phyloP scores from a whole-genome alignment of 176 grass and related monocot genomes.

The Triticum timopheevii region DNA sequence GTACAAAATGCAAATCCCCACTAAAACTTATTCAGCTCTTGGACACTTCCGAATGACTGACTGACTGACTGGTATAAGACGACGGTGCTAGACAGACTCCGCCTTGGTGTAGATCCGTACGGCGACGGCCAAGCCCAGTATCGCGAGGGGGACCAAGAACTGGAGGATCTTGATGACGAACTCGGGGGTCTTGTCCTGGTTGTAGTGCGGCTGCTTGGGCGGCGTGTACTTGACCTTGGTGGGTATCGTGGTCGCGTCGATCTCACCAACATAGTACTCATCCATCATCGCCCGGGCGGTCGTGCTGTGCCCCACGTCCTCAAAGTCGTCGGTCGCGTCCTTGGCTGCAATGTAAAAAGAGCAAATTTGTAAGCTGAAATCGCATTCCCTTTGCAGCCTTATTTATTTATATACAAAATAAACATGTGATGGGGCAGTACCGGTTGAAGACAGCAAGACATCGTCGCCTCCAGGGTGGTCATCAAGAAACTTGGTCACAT shows the following conservation, averaged over 20 bases:
- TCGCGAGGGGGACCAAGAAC: constrained; percentile 80
- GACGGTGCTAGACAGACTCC: constrained; percentile 30
- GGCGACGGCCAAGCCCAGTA: constrained; percentile 72
- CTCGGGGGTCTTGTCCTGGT: constrained; percentile 86
- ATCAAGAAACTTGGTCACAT: constrained; percentile 96
- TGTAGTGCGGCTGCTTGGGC: constrained; percentile 87
- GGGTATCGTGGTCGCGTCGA: constrained; percentile 71
- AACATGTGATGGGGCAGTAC: constrained; percentile 40
- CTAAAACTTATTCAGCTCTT: constrained; percentile 40
- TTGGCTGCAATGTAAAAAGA: constrained; percentile 39
- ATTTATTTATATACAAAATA: neutral
- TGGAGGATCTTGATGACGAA: constrained; percentile 87
- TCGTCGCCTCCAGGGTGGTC: constrained; percentile 98
- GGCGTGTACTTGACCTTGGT: constrained; percentile 81
- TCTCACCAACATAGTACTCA: constrained; percentile 56
- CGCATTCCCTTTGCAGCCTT: neutral
- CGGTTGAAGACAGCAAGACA: constrained; percentile 82
- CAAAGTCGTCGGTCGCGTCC: constrained; percentile 75
- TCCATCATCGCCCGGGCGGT: constrained; percentile 80
- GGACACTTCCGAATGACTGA: constrained; percentile 16
- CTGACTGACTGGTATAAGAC: neutral
- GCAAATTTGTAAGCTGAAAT: neutral
- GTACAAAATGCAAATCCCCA: constrained; percentile 36
- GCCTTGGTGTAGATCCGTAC: constrained; percentile 93
- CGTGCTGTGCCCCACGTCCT: constrained; percentile 71